Evolutionary conservation across 169 alveolate species (phyloP).

Genomic region (Cryptosporidium viatorum): DNA sequence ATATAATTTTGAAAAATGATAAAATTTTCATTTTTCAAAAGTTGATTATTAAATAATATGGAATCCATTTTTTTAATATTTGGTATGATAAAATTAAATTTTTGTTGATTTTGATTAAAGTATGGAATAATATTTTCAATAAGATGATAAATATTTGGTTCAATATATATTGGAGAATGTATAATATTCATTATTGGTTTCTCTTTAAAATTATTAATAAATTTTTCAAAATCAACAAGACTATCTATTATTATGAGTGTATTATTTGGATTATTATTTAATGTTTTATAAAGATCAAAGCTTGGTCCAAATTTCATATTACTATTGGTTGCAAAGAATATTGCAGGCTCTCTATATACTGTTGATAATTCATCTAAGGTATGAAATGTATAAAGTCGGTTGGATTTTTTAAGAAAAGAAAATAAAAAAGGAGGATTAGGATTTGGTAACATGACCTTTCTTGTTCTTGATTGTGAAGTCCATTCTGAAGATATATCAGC

Average conservation of each 20-base stretch:
- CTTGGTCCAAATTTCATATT: slow-evolving; percentile 66
- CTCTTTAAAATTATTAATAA: slow-evolving; percentile 11
- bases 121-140: slow-evolving; percentile 41
- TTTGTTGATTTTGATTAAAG: slow-evolving; percentile 19
- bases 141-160: slow-evolving; percentile 51
- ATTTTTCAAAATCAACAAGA: slow-evolving; percentile 3
- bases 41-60: background rate
- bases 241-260: slow-evolving; percentile 23
- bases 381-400: slow-evolving; percentile 56
- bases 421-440: slow-evolving; percentile 69
- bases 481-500: slow-evolving; percentile 66
- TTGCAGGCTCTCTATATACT: slow-evolving; percentile 74
- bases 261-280: slow-evolving; percentile 13
- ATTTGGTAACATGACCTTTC: slow-evolving; percentile 62
- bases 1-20: slow-evolving; percentile 2
- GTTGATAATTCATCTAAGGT: slow-evolving; percentile 40
- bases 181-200: slow-evolving; percentile 2
- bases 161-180: slow-evolving; percentile 46
- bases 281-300: slow-evolving; percentile 1
- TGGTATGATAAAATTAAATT: slow-evolving; percentile 41
- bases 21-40: background rate
- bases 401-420: slow-evolving; percentile 36
- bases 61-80: background rate
- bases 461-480: slow-evolving; percentile 48
- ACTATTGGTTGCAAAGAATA: slow-evolving; percentile 44